Evolutionary conservation across 768 basidiomycete genomes (phyloP).

Genomic region (Termitomyces sp.): DNA sequence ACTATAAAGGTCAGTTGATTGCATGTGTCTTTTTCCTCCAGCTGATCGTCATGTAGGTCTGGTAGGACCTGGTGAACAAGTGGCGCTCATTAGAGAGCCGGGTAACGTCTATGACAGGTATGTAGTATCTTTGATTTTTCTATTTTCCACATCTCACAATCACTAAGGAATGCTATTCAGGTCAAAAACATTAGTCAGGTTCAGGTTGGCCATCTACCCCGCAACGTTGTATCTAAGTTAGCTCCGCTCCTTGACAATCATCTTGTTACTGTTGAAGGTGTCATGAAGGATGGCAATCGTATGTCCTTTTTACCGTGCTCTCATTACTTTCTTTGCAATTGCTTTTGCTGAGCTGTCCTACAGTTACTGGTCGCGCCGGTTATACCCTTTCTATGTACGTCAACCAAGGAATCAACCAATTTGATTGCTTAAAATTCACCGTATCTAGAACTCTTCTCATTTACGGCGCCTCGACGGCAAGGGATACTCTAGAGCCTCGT

Average conservation of each 20-base stretch:
- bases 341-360: constrained; percentile 4
- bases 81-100: constrained; percentile 62
- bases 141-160: neutral
- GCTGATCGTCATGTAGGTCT: constrained; percentile 41
- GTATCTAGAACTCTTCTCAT: constrained; percentile 57
- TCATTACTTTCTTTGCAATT: neutral
- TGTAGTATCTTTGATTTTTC: neutral
- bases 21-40: constrained; percentile 8
- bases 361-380: constrained; percentile 35
- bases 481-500: constrained; percentile 55
- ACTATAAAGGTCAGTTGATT: constrained; percentile 56
- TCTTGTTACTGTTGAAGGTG: constrained; percentile 67
- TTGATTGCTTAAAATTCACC: neutral
- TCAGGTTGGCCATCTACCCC: constrained; percentile 82
- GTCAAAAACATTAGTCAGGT: constrained; percentile 69
- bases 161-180: constrained; percentile 66
- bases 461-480: constrained; percentile 60
- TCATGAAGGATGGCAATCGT: constrained; percentile 67
- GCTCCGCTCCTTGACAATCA: constrained; percentile 67
- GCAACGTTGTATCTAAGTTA: constrained; percentile 49
- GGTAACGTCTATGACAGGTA: constrained; percentile 64
- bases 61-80: constrained; percentile 78
- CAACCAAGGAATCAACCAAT: neutral
- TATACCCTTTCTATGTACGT: constrained; percentile 64
- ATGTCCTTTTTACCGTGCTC: constrained; percentile 10